These are phyloP conservation scores for Solanum pennellii DNA, from an alignment of 257 asterid genomes.

Conservation along the genomic window DNA sequence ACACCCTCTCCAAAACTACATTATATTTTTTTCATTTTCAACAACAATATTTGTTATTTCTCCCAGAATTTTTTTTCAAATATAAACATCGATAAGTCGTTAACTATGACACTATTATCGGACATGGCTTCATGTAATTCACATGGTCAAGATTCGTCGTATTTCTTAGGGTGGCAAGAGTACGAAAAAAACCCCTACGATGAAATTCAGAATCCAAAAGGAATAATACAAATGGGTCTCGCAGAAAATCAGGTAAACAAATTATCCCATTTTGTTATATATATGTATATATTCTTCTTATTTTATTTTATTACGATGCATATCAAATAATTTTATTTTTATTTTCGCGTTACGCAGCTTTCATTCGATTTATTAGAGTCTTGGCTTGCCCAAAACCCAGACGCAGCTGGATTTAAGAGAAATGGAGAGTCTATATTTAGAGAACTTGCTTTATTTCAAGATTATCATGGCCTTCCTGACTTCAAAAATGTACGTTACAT, in stretches of 20 bases:
- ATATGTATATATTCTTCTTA: neutral
- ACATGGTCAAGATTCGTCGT: neutral
- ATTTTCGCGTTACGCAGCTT: neutral
- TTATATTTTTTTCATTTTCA: neutral
- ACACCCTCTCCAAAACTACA: too few species aligned
- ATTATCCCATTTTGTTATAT: neutral
- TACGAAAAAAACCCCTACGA: neutral
- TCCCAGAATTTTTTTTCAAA: neutral
- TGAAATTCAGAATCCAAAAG: neutral
- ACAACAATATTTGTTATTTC: neutral
- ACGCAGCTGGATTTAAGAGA: neutral
- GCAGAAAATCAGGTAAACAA: neutral
- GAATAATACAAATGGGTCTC: neutral
- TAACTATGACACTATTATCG: neutral
- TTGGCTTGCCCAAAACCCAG: constrained; percentile 3
- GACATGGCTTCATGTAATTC: neutral
- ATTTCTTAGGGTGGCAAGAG: constrained; percentile 1
- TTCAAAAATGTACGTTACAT: neutral
- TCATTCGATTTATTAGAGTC: neutral
- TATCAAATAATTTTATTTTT: neutral
- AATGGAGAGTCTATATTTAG: neutral
- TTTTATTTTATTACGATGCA: neutral
- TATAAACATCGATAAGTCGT: neutral
- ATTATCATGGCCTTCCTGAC: neutral
- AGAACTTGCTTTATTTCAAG: constrained; percentile 5